Evolutionary conservation across 768 basidiomycete species (phyloP).

Genomic region (Erythrobasidium yunnanense): DNA sequence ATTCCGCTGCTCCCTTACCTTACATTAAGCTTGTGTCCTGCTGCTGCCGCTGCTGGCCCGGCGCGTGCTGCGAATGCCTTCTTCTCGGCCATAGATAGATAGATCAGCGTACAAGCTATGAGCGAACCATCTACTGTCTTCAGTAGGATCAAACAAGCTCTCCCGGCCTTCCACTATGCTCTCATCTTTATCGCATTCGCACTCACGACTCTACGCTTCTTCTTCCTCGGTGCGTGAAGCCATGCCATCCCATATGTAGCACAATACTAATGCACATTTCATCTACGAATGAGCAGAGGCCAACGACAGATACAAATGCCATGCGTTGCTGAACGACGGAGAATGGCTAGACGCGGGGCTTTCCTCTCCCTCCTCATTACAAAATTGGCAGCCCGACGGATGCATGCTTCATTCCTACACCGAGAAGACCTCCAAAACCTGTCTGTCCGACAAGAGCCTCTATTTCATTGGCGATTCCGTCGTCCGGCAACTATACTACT

Average conservation of each 20-base stretch:
- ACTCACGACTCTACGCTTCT: conserved; percentile 31
- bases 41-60: no score
- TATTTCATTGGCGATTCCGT: conserved; percentile 80
- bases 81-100: no score
- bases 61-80: no score
- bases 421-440: conserved; percentile 44
- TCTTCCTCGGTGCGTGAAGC: conserved; percentile 28
- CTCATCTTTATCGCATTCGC: conserved; percentile 33
- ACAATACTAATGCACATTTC: neutral
- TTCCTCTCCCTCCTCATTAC: neutral
- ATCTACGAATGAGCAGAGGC: conserved; percentile 48
- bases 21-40: no score
- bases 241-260: neutral
- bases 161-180: conserved; percentile 21
- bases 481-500: conserved; percentile 62
- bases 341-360: conserved; percentile 61
- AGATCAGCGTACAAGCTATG: no score
- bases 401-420: conserved; percentile 67
- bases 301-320: conserved; percentile 62
- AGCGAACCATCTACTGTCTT: no score
- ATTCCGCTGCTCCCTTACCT: no score
- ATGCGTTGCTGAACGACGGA: conserved; percentile 58
- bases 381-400: conserved; percentile 75
- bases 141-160: neutral
- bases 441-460: conserved; percentile 45